Evolutionary conservation across 2,329 filamentous ascomycete species (phyloP), one percentile per base, ranked within the genome.

Genomic region (Xylaria sp.): DNA sequence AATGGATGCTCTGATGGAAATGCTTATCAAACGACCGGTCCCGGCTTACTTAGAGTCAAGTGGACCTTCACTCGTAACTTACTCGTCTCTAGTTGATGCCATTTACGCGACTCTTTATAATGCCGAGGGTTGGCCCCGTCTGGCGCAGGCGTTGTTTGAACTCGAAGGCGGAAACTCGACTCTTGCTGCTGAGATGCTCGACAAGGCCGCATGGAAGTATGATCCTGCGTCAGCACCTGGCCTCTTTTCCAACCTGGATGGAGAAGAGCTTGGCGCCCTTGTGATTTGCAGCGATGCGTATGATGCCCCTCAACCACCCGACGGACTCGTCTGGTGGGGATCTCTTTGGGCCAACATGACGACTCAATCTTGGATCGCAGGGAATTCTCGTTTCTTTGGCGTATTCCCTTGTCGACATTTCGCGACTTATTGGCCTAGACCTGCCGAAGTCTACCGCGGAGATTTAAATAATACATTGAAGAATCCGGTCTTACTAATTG

Each of bases 401-500:
- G 80, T 84, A 0, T 79, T 85, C 15, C 82, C 83, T 2, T 86
- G 84, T 69, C 81, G 81, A 2, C 83, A 84, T 69, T 85, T 82
- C 60, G 71, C 65, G 9, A 75, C 76, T 0, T 83, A 83, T 70
- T 85, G 84, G 83, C 81, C 83, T 1, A 45, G 78, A 18, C 80
- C 81, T 0, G 83, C 82, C 0, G 84, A 84, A 63, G 82, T 83
- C 5, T 86, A 81, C 69, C 81, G 83, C 3, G 84, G 83, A 13
- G 78, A 81, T 55, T 73, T 86, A 32, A 82, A 83, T 72, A 72
- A 79, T 56, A 81, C 81, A 0, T 78, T 86, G 9, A 79, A 77
- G 28, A 70, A 82, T 63, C 83, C 84, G 0, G 74, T 86, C 2
- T 72, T 86, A 45, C 76, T 86, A 45, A 81, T 86, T 45, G 83